These are phyloP conservation scores for Boletus sensibilis DNA, from an alignment of 768 basidiomycete genomes.

Conservation along the genomic window DNA sequence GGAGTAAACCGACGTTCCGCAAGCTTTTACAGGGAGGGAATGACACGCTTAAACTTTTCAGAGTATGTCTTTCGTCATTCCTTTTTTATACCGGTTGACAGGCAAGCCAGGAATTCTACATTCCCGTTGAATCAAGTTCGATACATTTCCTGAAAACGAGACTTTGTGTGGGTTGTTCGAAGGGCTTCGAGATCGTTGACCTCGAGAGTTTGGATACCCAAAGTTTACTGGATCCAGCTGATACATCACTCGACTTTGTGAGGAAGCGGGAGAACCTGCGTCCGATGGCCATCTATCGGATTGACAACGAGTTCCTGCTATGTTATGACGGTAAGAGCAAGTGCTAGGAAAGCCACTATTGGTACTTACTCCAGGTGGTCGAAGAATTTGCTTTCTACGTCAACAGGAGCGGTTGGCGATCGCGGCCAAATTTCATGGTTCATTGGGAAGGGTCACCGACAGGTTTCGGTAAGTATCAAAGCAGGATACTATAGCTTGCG, in stretches of 20 bases:
- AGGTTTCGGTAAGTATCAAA: constrained; percentile 76
- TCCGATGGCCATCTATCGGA: constrained; percentile 95
- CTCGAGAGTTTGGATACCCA: constrained; percentile 96
- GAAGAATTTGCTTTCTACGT: constrained; percentile 99
- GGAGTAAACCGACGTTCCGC: constrained; percentile 88
- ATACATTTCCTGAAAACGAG: constrained; percentile 97
- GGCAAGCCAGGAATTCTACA: constrained; percentile 85
- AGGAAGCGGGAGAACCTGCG: constrained; percentile 82
- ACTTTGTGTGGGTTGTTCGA: constrained; percentile 94
- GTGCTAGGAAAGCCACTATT: background rate
- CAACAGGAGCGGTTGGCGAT: constrained; percentile 92
- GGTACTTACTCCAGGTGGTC: constrained; percentile 7
- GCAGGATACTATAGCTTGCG: background rate
- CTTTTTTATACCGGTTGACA: background rate
- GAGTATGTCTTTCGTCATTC: constrained; percentile 45
- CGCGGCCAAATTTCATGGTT: constrained; percentile 90
- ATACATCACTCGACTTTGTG: constrained; percentile 90
- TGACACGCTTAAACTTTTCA: constrained; percentile 89
- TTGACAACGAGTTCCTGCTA: constrained; percentile 93
- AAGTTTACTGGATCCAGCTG: constrained; percentile 89
- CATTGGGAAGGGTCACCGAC: constrained; percentile 95
- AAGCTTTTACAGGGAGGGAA: constrained; percentile 93
- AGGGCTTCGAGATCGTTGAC: constrained; percentile 98
- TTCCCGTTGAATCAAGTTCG: constrained; percentile 94
- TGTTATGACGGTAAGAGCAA: constrained; percentile 88